phyloP scores from a whole-genome alignment of 78 protist genomes.

The Isochrysis galbana region DNA sequence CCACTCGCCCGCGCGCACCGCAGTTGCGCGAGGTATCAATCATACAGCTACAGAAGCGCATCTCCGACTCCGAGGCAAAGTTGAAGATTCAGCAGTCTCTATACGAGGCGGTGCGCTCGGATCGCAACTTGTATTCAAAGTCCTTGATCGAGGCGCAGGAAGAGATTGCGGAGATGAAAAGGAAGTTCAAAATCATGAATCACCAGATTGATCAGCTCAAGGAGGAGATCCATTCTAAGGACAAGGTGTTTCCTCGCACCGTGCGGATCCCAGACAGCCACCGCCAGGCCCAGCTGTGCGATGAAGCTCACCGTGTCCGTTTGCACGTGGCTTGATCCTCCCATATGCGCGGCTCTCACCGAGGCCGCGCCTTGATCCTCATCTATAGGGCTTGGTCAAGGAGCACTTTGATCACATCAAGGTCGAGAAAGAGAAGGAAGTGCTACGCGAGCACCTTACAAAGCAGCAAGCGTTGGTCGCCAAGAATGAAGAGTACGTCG shows the following conservation, averaged over 20 bases:
- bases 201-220: slow-evolving; percentile 88
- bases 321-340: no score
- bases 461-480: background rate
- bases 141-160: slow-evolving; percentile 77
- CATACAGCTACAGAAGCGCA: slow-evolving; percentile 70
- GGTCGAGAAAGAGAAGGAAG: slow-evolving; percentile 47
- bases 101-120: slow-evolving; percentile 86
- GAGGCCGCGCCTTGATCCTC: background rate
- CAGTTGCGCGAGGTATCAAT: slow-evolving; percentile 40
- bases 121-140: slow-evolving; percentile 82
- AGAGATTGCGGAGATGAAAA: slow-evolving; percentile 79
- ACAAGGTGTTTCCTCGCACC: slow-evolving; percentile 29
- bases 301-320: no score
- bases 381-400: slow-evolving; percentile 25
- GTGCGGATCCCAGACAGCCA: no score
- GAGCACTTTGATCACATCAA: slow-evolving; percentile 56
- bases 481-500: background rate
- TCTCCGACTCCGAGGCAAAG: slow-evolving; percentile 68
- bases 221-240: slow-evolving; percentile 71
- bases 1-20: background rate
- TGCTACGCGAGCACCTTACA: slow-evolving; percentile 31
- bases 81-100: slow-evolving; percentile 77
- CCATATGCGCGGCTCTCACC: no score
- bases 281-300: background rate
- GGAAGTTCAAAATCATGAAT: slow-evolving; percentile 81